phyloP scores from a whole-genome alignment of 768 basidiomycete species.

The Xanthoconium purpureum region DNA sequence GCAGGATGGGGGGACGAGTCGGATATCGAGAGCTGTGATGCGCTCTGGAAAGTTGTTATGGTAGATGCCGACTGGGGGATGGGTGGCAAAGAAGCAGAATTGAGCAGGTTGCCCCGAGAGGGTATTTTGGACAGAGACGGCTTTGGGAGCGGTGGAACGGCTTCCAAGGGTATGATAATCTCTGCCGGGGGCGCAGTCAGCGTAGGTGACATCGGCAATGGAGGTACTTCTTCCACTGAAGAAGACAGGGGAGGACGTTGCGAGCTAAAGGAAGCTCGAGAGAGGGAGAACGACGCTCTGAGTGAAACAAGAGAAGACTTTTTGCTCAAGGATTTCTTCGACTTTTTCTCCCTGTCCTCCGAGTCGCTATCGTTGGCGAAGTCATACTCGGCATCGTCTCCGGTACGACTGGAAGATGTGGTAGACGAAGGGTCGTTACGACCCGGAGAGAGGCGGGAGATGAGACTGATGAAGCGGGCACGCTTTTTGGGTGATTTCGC shows the following conservation, averaged over 20 bases:
- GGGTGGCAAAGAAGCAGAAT: conserved; percentile 17
- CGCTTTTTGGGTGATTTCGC: conserved; percentile 30
- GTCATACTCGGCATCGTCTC: conserved; percentile 19
- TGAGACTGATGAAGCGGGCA: conserved; percentile 32
- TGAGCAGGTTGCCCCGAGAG: conserved; percentile 14
- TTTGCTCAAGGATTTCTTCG: conserved; percentile 23
- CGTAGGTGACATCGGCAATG: conserved; percentile 27
- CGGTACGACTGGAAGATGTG: neutral
- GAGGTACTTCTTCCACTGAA: conserved; percentile 24
- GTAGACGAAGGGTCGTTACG: conserved; percentile 21
- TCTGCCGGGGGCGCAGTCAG: conserved; percentile 7
- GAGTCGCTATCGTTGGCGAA: conserved; percentile 22
- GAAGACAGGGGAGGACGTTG: conserved; percentile 23
- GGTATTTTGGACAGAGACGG: conserved; percentile 21
- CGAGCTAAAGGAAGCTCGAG: conserved; percentile 28
- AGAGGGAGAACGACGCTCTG: conserved; percentile 29
- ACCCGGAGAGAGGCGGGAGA: conserved; percentile 30
- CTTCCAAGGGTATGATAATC: neutral
- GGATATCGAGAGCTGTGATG: conserved; percentile 22
- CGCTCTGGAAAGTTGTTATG: conserved; percentile 21
- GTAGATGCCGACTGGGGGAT: conserved; percentile 31
- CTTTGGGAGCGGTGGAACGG: neutral
- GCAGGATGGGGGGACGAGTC: conserved; percentile 2
- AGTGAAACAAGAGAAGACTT: conserved; percentile 32
- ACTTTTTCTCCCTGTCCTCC: conserved; percentile 18